Base-by-base conservation (phyloP, 495 filamentous ascomycete species). In the Pyronema omphalodes region DNA sequence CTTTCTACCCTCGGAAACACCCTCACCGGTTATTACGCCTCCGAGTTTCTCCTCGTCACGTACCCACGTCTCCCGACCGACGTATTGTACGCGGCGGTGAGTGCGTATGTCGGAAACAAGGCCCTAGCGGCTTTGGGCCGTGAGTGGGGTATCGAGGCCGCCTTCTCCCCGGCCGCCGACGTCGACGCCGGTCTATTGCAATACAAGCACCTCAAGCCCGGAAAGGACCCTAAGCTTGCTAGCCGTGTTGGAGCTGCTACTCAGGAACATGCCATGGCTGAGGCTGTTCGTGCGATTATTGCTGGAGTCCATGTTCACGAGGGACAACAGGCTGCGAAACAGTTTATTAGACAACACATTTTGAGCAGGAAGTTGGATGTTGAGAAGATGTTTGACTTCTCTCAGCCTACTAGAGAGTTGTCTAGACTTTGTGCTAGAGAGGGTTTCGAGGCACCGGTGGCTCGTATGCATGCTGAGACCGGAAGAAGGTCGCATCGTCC, bases 101-200 rank as follows among this genome's bases (percentile, higher is more conserved):
- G 77, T 59, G 86, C 85, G 19, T 95, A 85, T 67, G 75, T 78
- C 44, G 89, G 91, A 3, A 71, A 75, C 6, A 74, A 76, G 52
- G 74, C 86, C 0, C 76, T 96, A 17, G 69, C 76, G 23, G 69
- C 76, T 0, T 75, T 95, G 55, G 74, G 82, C 0, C 69, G 72
- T 36, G 84, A 88, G 68, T 98, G 91, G 89, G 91, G 93, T 68
- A 77, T 95, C 12, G 89, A 96, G 60, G 61, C 70, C 37, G 91
- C 84, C 12, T 82, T 84, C 7, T 78, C 76, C 36, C 89, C 91
- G 0, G 88, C 87, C 17, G 81, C 76, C 44, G 86, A 96, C 68
- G 89, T 96, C 52, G 88, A 98, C 67, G 83, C 89, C 1, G 93
- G 91, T 8, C 70, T 88, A n/a, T 74, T 98, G 40, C 93, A 96